Evolutionary conservation across 306 rosid genomes (phyloP).

Genomic region (Lupinus albus): DNA sequence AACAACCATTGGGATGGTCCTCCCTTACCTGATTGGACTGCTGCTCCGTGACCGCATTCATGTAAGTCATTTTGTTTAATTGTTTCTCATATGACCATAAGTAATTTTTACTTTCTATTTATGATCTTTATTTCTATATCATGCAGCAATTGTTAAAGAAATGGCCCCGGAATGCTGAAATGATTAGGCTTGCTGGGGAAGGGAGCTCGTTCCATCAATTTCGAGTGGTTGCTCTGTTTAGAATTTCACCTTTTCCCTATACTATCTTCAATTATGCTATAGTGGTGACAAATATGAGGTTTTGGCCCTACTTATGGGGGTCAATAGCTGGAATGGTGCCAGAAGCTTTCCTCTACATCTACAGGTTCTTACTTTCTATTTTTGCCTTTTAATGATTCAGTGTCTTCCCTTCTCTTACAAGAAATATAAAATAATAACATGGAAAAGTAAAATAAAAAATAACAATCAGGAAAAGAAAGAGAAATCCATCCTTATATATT

Average conservation of each 20-base stretch:
- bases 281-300: constrained; percentile 86
- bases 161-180: constrained; percentile 90
- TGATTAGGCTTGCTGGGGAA: constrained; percentile 93
- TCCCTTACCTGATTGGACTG: constrained; percentile 87
- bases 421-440: not conserved
- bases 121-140: constrained; percentile 34
- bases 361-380: constrained; percentile 58
- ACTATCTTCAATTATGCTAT: constrained; percentile 96
- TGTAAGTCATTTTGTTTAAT: constrained; percentile 56
- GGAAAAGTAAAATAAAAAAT: constrained; percentile 3
- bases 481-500: not conserved
- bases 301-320: constrained; percentile 96
- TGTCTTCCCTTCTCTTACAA: not conserved
- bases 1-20: constrained; percentile 96
- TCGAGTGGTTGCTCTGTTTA: constrained; percentile 82
- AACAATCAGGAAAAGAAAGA: not conserved
- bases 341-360: constrained; percentile 93
- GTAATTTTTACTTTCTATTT: constrained; percentile 11
- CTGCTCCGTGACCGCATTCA: constrained; percentile 85
- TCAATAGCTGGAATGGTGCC: constrained; percentile 97
- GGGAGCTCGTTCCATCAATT: constrained; percentile 94
- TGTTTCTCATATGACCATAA: constrained; percentile 7
- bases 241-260: constrained; percentile 96
- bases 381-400: constrained; percentile 1
- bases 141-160: constrained; percentile 86